Base-by-base conservation (phyloP, 1,284 basidiomycete species). In the Ceraceosorus bombacis region DNA sequence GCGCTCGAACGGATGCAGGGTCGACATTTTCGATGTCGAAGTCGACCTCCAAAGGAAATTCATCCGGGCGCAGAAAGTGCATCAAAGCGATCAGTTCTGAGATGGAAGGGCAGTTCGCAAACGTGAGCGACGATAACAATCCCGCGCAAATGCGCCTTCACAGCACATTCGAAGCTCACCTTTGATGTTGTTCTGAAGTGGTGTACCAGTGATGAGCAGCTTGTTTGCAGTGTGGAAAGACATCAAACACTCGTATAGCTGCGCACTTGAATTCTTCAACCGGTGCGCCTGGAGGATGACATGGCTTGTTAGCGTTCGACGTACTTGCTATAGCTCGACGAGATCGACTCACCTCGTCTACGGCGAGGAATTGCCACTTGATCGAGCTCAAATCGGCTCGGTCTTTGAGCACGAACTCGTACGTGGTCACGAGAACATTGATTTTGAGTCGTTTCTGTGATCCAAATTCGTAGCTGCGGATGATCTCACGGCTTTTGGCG, bases 331-430 rank as follows among this genome's bases (percentile, higher is more conserved):
- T 27, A 27, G 27, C 27, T 27, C 3, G 27, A 27, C 27, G 27
- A 27, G 27, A 10, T 10, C 4, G 43, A 1, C 43, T 46, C 43
- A 88, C 89, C 84, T 98, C 95, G 78, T 98, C 95, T 68, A 99
- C 95, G 78, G 98, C 96, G 88, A 97, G 95, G 78, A 95, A 93
- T 17, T 96, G 81, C 95, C 95, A 98, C 78, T 92, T 93, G 77
- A 94, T 86, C 80, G 93, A 91, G 75, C 86, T 85, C 53, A 98
- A 82, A 64, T 90, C 80, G 1, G 88, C 89, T 13, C 91, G 85
- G 79, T 99, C 95, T 81, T 96, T 96, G 83, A 97, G 95, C 79
- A 99, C 94, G 77, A 97, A 98, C 79, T 99, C 95, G 79, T 96
- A 99, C 0, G 95, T 98, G 12, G 95, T 98, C 59, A 98, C 80